Conservation (phyloP, 176 grass and related monocot genomes). For the Bothriochloa decipiens region DNA sequence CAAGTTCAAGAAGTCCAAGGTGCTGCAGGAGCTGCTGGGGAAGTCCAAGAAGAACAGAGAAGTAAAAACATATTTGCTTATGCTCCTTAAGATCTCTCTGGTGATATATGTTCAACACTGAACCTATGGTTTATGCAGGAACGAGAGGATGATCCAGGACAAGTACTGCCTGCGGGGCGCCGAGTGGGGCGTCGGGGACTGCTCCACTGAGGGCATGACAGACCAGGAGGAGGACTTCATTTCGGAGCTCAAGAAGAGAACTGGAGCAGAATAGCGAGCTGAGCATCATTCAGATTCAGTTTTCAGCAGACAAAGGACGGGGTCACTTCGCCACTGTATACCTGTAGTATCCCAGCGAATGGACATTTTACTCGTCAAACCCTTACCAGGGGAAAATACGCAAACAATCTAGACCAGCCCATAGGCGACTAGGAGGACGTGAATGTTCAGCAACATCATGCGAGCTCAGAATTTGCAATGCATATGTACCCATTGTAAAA, state of each 20-base stretch:
- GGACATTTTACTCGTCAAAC: neutral
- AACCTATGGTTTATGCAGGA: constrained; percentile 48
- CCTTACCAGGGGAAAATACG: neutral
- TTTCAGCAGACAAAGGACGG: neutral
- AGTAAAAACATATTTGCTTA: constrained; percentile 29
- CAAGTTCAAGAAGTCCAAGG: constrained; percentile 76
- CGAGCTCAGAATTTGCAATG: neutral
- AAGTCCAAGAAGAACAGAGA: constrained; percentile 86
- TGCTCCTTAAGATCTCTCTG: neutral
- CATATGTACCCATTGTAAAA: neutral
- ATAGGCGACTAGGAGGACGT: neutral
- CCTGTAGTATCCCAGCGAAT: neutral
- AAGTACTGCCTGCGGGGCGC: constrained; percentile 97
- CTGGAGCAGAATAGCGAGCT: constrained; percentile 43
- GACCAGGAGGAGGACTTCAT: constrained; percentile 93
- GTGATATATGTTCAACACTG: neutral
- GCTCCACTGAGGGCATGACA: constrained; percentile 90
- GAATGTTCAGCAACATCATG: neutral
- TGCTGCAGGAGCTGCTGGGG: constrained; percentile 87
- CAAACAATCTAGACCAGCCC: neutral
- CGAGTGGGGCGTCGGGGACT: constrained; percentile 92
- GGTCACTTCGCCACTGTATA: neutral
- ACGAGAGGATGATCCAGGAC: constrained; percentile 74
- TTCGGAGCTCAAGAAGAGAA: constrained; percentile 71
- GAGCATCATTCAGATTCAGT: neutral